These are phyloP conservation scores for Helotiales sp. DNA, from an alignment of 2,329 filamentous ascomycete species.

Conservation along the genomic window DNA sequence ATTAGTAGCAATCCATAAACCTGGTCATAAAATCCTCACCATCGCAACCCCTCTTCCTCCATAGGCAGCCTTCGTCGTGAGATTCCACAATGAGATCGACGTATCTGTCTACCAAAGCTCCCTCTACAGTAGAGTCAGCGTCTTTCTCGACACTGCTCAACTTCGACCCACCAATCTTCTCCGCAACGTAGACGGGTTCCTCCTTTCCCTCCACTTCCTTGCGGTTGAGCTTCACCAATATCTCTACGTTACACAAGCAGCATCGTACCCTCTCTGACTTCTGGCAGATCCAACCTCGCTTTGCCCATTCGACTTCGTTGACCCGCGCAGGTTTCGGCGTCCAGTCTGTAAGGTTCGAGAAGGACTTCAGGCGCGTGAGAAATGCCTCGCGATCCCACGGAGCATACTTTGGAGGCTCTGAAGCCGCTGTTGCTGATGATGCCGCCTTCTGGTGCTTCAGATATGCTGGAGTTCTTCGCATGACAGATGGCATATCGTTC, in stretches of 20 bases:
- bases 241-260: slow-evolving; percentile 78
- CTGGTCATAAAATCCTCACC: slow-evolving; percentile 49
- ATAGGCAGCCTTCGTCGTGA: slow-evolving; percentile 81
- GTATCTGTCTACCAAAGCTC: slow-evolving; percentile 76
- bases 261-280: slow-evolving; percentile 83
- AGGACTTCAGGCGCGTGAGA: slow-evolving; percentile 78
- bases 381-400: slow-evolving; percentile 85
- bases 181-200: slow-evolving; percentile 52
- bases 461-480: slow-evolving; percentile 12
- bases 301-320: slow-evolving; percentile 92
- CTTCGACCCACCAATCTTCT: slow-evolving; percentile 54
- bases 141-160: neutral
- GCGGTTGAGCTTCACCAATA: slow-evolving; percentile 75
- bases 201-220: slow-evolving; percentile 58
- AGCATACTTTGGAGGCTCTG: slow-evolving; percentile 67
- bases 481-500: slow-evolving; percentile 3
- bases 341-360: slow-evolving; percentile 90
- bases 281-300: slow-evolving; percentile 85
- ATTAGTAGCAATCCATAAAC: neutral
- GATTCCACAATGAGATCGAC: slow-evolving; percentile 68
- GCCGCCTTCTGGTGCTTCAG: slow-evolving; percentile 29
- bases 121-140: slow-evolving; percentile 41
- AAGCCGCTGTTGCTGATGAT: slow-evolving; percentile 17
- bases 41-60: slow-evolving; percentile 86
- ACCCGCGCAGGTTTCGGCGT: slow-evolving; percentile 85